These are phyloP conservation scores for Rubus parviflorus DNA, from an alignment of 306 rosid species.

Conservation along the genomic window DNA sequence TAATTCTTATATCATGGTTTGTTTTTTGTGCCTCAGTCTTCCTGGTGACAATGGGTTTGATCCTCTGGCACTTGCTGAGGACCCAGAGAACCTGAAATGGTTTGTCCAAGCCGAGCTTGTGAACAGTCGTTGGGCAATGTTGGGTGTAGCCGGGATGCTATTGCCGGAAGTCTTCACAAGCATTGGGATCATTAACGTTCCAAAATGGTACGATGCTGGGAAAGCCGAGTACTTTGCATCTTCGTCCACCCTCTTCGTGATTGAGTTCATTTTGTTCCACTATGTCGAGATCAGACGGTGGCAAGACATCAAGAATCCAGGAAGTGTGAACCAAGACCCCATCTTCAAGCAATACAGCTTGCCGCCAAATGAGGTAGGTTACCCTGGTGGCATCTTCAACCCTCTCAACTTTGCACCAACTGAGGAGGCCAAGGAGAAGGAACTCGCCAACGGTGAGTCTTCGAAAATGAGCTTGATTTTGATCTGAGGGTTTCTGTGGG, in stretches of 20 bases:
- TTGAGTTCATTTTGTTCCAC: conserved; percentile 96
- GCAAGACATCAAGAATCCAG: conserved; percentile 99
- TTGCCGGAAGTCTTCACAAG: conserved; percentile 88
- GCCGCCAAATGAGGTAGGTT: conserved; percentile 71
- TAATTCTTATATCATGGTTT: neutral
- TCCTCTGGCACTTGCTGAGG: conserved; percentile 91
- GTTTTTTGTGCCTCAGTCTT: conserved; percentile 51
- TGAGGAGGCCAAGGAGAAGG: conserved; percentile 91
- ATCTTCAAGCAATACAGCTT: conserved; percentile 97
- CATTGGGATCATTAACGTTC: conserved; percentile 71
- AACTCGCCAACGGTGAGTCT: conserved; percentile 76
- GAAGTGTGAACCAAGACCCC: conserved; percentile 95
- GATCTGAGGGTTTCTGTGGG: neutral
- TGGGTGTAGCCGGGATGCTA: conserved; percentile 95
- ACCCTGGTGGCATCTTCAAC: conserved; percentile 93
- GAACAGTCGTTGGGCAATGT: conserved; percentile 93
- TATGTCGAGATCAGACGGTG: conserved; percentile 95
- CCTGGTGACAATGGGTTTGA: conserved; percentile 98
- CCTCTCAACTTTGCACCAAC: conserved; percentile 97
- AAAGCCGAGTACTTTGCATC: conserved; percentile 89
- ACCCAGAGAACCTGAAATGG: conserved; percentile 95
- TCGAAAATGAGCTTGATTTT: neutral
- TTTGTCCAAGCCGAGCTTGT: conserved; percentile 91
- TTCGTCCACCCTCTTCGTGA: conserved; percentile 89
- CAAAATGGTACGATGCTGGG: conserved; percentile 95